Percentiles rank a stretch among this genome's conserved stretches.
phyloP scores from a whole-genome alignment of 805 yeast genomes.

The Schizosaccharomyces japonicus region DNA sequence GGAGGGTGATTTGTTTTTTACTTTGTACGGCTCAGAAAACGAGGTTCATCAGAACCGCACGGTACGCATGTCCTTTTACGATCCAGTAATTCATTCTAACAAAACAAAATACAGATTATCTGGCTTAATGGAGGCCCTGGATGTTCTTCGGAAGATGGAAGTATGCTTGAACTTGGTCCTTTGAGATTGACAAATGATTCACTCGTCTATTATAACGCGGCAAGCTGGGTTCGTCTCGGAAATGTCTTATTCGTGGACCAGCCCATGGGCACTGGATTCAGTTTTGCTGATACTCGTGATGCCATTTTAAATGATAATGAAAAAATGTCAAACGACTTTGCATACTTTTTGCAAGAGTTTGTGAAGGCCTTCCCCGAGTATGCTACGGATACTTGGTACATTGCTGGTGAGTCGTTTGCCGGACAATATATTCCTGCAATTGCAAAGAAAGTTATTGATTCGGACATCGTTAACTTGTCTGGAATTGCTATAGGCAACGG shows the following conservation, averaged over 20 bases:
- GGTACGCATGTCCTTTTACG: not conserved
- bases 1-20: not conserved
- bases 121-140: slow-evolving; percentile 99
- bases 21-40: slow-evolving; percentile 3
- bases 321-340: slow-evolving; percentile 38
- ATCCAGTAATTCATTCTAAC: not conserved
- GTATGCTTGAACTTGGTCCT: slow-evolving; percentile 79
- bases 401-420: slow-evolving; percentile 92
- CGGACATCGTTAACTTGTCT: slow-evolving; percentile 23
- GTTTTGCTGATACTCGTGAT: slow-evolving; percentile 26
- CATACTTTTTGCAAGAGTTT: slow-evolving; percentile 41
- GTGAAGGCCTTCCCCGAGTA: slow-evolving; percentile 55
- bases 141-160: slow-evolving; percentile 95
- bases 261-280: slow-evolving; percentile 85
- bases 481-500: slow-evolving; percentile 77
- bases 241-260: slow-evolving; percentile 78
- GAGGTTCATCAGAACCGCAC: not conserved
- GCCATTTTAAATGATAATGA: slow-evolving; percentile 18
- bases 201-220: slow-evolving; percentile 32
- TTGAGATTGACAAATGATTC: slow-evolving; percentile 32
- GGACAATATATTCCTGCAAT: slow-evolving; percentile 90
- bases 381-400: slow-evolving; percentile 26
- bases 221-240: slow-evolving; percentile 64
- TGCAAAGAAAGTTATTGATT: slow-evolving; percentile 34
- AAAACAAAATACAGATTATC: slow-evolving; percentile 16